A percentile compares a stretch with the other conserved stretches of the same genome.
These are phyloP conservation scores for Garcia nutans DNA, from an alignment of 345 rosid species.

Conservation along the genomic window DNA sequence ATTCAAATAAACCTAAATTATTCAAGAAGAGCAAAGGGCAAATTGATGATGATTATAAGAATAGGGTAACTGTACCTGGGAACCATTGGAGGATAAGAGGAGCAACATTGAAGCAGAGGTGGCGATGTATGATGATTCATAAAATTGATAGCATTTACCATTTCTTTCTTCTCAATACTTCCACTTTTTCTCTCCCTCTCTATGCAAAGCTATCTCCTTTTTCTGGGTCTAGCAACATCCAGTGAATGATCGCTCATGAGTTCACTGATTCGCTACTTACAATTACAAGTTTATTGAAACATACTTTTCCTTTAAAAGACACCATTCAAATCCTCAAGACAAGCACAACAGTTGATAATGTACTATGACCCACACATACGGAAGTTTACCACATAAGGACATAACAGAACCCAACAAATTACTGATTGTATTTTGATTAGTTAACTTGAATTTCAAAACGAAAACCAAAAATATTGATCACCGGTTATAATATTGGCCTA, in stretches of 20 bases:
- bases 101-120: constrained; percentile 27
- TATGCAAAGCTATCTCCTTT: background rate
- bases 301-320: background rate
- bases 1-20: no score
- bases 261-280: background rate
- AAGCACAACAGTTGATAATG: no score
- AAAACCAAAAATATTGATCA: no score
- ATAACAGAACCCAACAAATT: no score
- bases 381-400: no score
- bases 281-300: no score
- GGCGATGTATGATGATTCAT: constrained; percentile 21
- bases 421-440: no score
- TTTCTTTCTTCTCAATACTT: constrained; percentile 10
- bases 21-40: background rate
- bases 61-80: constrained; percentile 25
- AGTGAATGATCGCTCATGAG: background rate
- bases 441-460: no score
- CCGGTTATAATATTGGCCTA: no score
- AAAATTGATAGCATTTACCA: constrained; percentile 27
- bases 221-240: background rate
- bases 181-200: background rate
- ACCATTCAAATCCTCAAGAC: background rate
- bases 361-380: no score
- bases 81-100: constrained; percentile 28
- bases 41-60: background rate